phyloP scores from a whole-genome alignment of 2,329 filamentous ascomycete species.

The Niveomyces coronatus region DNA sequence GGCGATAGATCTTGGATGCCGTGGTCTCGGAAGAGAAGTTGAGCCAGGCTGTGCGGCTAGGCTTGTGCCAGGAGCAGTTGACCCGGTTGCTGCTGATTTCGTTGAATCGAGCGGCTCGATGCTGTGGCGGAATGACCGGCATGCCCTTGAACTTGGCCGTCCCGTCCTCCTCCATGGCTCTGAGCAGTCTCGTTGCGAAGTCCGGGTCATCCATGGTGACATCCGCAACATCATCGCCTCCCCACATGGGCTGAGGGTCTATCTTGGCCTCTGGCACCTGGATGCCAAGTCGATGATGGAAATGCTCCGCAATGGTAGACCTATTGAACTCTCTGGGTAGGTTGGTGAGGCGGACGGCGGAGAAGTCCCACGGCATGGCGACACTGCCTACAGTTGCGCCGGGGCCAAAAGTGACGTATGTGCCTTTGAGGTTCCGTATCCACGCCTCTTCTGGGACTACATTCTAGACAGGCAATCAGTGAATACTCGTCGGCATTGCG shows the following conservation, averaged over 20 bases:
- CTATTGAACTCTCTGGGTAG: background rate
- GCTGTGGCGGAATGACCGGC: background rate
- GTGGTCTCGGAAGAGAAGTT: background rate
- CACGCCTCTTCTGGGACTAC: background rate
- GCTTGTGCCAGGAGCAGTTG: slow-evolving; percentile 9
- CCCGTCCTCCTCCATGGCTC: background rate
- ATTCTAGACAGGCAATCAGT: background rate
- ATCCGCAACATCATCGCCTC: background rate
- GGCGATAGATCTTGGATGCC: background rate
- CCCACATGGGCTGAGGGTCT: background rate
- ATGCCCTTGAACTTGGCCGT: background rate
- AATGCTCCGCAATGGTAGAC: background rate
- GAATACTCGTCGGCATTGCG: background rate
- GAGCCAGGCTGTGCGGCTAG: slow-evolving; percentile 1
- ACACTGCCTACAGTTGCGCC: slow-evolving; percentile 2
- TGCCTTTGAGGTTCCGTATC: slow-evolving; percentile 5
- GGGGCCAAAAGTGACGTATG: slow-evolving; percentile 5
- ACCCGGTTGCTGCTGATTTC: slow-evolving; percentile 1
- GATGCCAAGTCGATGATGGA: background rate
- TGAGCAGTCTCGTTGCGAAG: background rate
- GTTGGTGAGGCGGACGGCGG: background rate
- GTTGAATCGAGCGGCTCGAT: background rate
- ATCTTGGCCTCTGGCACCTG: background rate
- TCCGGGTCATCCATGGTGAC: slow-evolving; percentile 1
- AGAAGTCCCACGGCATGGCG: slow-evolving; percentile 1